Evolutionary conservation across 2,329 filamentous ascomycete genomes (phyloP), one percentile per base, ranked within the genome.

Genomic region (Ophiosphaerella herpotricha): DNA sequence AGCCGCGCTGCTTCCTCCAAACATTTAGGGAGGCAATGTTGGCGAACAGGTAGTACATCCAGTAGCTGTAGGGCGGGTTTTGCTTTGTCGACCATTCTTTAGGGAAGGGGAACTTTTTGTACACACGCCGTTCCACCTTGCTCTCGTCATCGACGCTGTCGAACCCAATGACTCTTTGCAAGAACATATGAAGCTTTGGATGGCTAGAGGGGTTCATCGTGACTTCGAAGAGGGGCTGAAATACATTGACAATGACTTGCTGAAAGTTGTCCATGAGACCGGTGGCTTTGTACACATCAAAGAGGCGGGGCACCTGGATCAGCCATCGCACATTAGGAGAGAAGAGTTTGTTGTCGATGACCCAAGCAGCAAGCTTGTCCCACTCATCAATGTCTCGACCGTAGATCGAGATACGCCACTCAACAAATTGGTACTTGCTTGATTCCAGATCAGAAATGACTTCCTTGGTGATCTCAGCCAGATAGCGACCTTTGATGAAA

Each of bases 391-490:
- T 82, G 2, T 88, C 89, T 69, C 91, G 89, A 55, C 94, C 94
- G 66, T 99, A 99, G 57, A 99, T 91, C 21, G 92, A 97, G 60
- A 99, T 96, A 37, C 94, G 91, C 92, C 95, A 99, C 77, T 99
- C 94, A 1, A 94, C 94, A 89, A 99, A 97, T 72, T 99, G 94
- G 68, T 99, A 99, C 73, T 99, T 99, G 83, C 92, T 97, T 41
- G 93, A 96, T 74, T 99, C 94, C 29, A 99, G 79, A 80, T 99
- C 94, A 3, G 91, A 86, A 46, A 99, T 97, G 55, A 99, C 94
- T 74, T 99, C 94, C 67, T 96, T 96, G 2, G 93, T 97, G 55
- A 99, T 97, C 73, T 99, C 94, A 1, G 94, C 94, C 37, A 99
- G 79, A 70, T 99, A 99, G 42, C 93, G 88, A 32, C 94, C 94